Evolutionary conservation across 257 asterid species (phyloP).

Genomic region (Solanum ossicruentum): DNA sequence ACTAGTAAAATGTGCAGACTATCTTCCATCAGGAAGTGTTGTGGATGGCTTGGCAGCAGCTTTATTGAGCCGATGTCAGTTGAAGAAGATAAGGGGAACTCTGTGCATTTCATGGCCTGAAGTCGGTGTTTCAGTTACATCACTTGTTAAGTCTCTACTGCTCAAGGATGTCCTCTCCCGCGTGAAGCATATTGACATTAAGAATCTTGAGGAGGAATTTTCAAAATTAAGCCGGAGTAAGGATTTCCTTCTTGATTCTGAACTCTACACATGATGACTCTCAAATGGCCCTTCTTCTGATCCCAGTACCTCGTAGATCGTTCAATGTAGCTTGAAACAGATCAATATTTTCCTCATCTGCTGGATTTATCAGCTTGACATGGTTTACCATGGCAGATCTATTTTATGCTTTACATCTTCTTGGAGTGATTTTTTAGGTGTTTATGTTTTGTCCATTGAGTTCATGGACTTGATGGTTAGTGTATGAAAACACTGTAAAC

Average conservation of each 20-base stretch:
- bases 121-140: slow-evolving; percentile 46
- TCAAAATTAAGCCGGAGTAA: slow-evolving; percentile 31
- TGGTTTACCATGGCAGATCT: not conserved
- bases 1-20: slow-evolving; percentile 44
- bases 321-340: not conserved
- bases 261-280: slow-evolving; percentile 53
- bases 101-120: slow-evolving; percentile 83
- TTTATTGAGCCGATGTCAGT: slow-evolving; percentile 56
- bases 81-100: slow-evolving; percentile 63
- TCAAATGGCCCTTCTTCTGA: not conserved
- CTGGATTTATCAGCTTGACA: not conserved
- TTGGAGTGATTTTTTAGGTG: not conserved
- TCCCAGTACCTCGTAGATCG: not conserved
- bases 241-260: slow-evolving; percentile 47
- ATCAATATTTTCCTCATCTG: not conserved
- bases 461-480: not conserved
- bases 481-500: not conserved
- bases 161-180: slow-evolving; percentile 41
- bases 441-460: not conserved
- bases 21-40: slow-evolving; percentile 91
- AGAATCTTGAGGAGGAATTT: slow-evolving; percentile 32
- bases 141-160: slow-evolving; percentile 48
- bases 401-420: not conserved
- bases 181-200: slow-evolving; percentile 20
- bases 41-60: slow-evolving; percentile 88